Base-by-base conservation (phyloP, 805 yeast species). In the Pichia cephalocereana region DNA sequence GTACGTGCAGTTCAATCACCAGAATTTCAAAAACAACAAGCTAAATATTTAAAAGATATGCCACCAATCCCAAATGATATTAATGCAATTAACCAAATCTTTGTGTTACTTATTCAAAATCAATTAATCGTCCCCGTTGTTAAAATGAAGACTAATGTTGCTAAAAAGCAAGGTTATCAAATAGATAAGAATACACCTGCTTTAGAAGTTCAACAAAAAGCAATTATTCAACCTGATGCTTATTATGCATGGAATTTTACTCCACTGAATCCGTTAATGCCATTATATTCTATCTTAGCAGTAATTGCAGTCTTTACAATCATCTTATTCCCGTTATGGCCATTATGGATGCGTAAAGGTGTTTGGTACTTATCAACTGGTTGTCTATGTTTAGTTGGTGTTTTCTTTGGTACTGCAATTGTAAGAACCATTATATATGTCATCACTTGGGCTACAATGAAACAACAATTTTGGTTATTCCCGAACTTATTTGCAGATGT, bases 401-500 rank as follows among this genome's bases (percentile, higher is more conserved):
- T 77, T 43, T 83, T 93, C 66, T 84, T 93, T 55, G 84, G 68
- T 19, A 65, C 86, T 57, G 96, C 97, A 2, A 73, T 93, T 41
- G 68, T 91, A 34, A 76, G 99, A 61, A 70, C 90, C 62, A 71
- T 90, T 39, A 62, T 93, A 27, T 87, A 80, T 57, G 56, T 75
- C 27, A 56, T 84, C 45, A 76, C 89, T 0, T 75, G 76, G 54
- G 68, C 82, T 43, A 66, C 77, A 1, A 68, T 75, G 48, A 77
- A 80, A 8, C 79, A 80, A 40, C 96, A 95, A n/a, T 75, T 93
- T 63, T 93, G 99, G 99, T 64, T 93, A 43, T 91, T 88, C 75
- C 99, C 99, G 48, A 91, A 91, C 63, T 72, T 93, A 61, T 93
- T 90, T 67, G 99, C 83, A 53, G 99, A 93, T 62, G 90, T 95